These are phyloP conservation scores for Fagopyrum homotropicum DNA, from an alignment of 148 eudicot species.

Conservation along the genomic window DNA sequence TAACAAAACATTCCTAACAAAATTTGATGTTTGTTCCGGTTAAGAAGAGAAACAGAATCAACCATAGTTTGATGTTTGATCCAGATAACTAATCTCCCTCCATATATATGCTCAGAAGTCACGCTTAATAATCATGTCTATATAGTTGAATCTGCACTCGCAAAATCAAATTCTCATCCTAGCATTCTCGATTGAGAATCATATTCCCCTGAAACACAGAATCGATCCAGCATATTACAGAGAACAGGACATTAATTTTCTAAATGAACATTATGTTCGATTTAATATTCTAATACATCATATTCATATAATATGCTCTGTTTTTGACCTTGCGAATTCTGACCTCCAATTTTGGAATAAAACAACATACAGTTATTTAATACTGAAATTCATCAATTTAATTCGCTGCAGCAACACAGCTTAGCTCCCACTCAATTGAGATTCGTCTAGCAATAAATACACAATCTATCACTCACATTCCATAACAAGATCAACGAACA, in stretches of 20 bases:
- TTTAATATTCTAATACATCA: background rate
- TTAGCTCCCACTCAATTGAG: background rate
- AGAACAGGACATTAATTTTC: too few relatives aligned
- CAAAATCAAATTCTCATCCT: background rate
- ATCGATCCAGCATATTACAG: background rate
- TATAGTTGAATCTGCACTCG: background rate
- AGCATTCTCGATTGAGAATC: background rate
- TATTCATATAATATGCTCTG: background rate
- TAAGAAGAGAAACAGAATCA: background rate
- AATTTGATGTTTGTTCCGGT: background rate
- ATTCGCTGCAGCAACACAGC: background rate
- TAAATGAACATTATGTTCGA: background rate
- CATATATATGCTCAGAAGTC: too few relatives aligned
- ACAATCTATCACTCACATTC: background rate
- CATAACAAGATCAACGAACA: background rate
- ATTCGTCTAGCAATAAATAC: background rate
- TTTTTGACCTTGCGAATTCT: background rate
- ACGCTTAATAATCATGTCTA: background rate
- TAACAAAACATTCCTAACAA: background rate
- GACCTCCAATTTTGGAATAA: background rate
- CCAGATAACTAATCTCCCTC: background rate
- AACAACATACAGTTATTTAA: background rate
- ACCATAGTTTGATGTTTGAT: background rate
- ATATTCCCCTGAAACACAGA: background rate
- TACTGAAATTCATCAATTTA: background rate